Percentiles rank a stretch among this genome's conserved stretches.
Conservation (phyloP, 2,329 filamentous ascomycete genomes). For the Fusarium pseudoanthophilum region DNA sequence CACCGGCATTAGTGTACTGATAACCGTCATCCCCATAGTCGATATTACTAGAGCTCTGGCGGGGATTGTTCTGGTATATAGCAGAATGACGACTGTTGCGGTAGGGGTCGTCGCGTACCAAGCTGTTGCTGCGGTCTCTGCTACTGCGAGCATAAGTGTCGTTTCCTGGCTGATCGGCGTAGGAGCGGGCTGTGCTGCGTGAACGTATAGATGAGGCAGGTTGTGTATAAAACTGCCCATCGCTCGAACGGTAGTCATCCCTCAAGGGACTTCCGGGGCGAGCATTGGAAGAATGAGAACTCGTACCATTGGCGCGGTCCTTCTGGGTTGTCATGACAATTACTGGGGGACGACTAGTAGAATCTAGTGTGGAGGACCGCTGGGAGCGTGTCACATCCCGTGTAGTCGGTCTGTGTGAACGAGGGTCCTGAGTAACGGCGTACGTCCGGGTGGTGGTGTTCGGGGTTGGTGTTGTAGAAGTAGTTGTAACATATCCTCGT, state of each 20-base stretch:
- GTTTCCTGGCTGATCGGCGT: constrained; percentile 61
- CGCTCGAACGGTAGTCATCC: constrained; percentile 64
- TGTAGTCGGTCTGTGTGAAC: constrained; percentile 58
- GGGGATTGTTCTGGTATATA: constrained; percentile 57
- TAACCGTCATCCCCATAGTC: constrained; percentile 70
- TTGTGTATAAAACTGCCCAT: constrained; percentile 63
- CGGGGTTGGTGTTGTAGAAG: constrained; percentile 49
- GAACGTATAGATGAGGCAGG: constrained; percentile 68
- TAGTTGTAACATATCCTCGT: constrained; percentile 48
- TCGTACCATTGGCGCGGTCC: constrained; percentile 53
- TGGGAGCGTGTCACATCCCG: constrained; percentile 59
- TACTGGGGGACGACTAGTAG: constrained; percentile 61
- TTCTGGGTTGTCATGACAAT: constrained; percentile 67
- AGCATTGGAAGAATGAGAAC: constrained; percentile 52
- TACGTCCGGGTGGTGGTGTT: constrained; percentile 65
- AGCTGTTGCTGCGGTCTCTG: constrained; percentile 60
- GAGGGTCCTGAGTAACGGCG: constrained; percentile 64
- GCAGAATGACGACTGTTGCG: constrained; percentile 59
- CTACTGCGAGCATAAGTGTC: constrained; percentile 63
- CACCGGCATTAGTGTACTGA: constrained; percentile 72
- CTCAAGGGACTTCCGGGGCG: constrained; percentile 59
- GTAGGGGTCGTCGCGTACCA: constrained; percentile 58
- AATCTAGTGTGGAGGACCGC: constrained; percentile 65
- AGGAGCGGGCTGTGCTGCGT: constrained; percentile 59
- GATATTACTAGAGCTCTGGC: constrained; percentile 56